These are phyloP conservation scores for Trichomonascaceae sp. DNA, from an alignment of 1,139 yeast species.

Conservation along the genomic window DNA sequence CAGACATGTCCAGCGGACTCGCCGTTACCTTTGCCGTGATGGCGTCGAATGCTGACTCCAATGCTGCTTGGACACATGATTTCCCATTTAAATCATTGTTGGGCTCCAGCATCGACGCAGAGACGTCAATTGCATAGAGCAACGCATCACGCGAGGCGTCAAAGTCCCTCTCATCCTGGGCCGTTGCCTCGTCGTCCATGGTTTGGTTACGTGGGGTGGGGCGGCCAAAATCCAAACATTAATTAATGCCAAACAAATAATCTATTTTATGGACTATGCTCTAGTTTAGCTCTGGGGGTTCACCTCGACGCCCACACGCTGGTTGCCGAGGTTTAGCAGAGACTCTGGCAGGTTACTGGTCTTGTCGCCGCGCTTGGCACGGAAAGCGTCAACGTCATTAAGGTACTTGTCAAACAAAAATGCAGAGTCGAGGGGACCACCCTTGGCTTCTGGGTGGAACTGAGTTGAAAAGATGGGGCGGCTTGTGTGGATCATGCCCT, in stretches of 20 bases:
- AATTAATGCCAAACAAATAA: no score
- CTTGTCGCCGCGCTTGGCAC: conserved; percentile 31
- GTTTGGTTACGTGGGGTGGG: no score
- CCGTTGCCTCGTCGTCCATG: no score
- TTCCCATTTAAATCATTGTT: conserved; percentile 5
- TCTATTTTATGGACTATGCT: no score
- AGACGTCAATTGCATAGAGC: conserved; percentile 26
- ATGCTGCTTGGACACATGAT: conserved; percentile 12
- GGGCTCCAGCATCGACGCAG: conserved; percentile 18
- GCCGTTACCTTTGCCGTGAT: conserved; percentile 20
- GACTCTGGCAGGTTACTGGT: conserved; percentile 46
- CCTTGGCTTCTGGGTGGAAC: conserved; percentile 98
- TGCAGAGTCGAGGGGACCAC: conserved; percentile 91
- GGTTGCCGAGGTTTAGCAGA: conserved; percentile 72
- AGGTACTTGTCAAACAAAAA: conserved; percentile 86
- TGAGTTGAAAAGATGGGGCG: conserved; percentile 92
- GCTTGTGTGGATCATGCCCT: conserved; percentile 82
- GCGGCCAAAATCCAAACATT: no score
- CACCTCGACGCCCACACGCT: conserved; percentile 48
- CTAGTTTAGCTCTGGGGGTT: conserved; percentile 20
- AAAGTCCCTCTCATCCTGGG: conserved; percentile 18
- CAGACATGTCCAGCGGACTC: conserved; percentile 20
- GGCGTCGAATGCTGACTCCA: conserved; percentile 21
- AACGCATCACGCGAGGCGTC: conserved; percentile 22
- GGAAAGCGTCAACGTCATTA: conserved; percentile 50